phyloP scores from a whole-genome alignment of 345 rosid genomes.

The Anastatica hierochuntica region DNA sequence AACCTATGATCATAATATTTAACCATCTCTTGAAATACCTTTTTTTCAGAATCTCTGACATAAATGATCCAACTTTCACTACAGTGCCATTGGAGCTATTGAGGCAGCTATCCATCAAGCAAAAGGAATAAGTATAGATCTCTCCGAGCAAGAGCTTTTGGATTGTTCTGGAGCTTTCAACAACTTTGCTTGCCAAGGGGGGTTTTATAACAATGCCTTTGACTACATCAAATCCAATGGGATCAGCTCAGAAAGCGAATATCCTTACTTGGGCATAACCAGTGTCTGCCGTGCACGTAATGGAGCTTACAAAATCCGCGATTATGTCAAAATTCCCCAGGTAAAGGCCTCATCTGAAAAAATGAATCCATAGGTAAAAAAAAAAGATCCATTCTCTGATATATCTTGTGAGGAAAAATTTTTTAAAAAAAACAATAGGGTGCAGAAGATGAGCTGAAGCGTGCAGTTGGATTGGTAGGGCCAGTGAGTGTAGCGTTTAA shows the following conservation, averaged over 20 bases:
- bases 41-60: neutral
- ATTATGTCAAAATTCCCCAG: conserved; percentile 64
- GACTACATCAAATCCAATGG: conserved; percentile 91
- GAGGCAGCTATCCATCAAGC: conserved; percentile 96
- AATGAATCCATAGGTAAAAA: neutral
- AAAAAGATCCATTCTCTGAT: neutral
- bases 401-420: no score
- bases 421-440: conserved; percentile 31
- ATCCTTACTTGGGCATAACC: conserved; percentile 60
- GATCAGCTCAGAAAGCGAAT: conserved; percentile 75
- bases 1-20: neutral
- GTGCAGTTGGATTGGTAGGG: conserved; percentile 68
- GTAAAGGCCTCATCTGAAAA: conserved; percentile 28
- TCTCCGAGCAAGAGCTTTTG: conserved; percentile 92
- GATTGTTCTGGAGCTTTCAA: conserved; percentile 71
- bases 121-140: conserved; percentile 57
- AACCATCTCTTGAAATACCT: neutral
- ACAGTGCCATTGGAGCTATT: conserved; percentile 87
- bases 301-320: conserved; percentile 28
- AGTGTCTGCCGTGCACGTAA: no score
- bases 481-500: conserved; percentile 90
- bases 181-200: conserved; percentile 81
- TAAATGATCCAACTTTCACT: neutral
- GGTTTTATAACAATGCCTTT: conserved; percentile 92
- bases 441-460: conserved; percentile 77